phyloP scores from a whole-genome alignment of 148 eudicot genomes.

The Suaeda aralocaspica region DNA sequence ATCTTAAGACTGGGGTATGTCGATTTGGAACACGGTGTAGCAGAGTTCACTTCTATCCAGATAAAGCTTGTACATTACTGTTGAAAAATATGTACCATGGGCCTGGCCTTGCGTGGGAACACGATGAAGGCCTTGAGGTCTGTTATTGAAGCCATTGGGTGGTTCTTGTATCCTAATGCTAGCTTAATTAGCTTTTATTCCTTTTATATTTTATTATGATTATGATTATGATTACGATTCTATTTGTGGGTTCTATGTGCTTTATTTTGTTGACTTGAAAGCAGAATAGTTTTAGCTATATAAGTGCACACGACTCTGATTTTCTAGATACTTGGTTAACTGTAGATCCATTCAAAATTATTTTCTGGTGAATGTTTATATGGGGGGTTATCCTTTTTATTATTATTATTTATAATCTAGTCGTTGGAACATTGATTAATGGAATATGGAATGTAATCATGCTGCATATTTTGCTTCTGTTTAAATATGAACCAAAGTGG shows the following conservation, averaged over 20 bases:
- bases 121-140: constrained; percentile 99
- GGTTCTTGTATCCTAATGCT: constrained; percentile 78
- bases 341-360: neutral
- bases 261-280: neutral
- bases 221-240: too few species aligned
- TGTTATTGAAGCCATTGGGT: constrained; percentile 81
- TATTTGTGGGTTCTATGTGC: neutral
- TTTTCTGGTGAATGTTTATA: neutral
- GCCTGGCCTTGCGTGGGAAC: constrained; percentile 93
- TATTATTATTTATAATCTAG: neutral
- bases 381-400: constrained; percentile 1
- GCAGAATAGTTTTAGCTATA: neutral
- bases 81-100: constrained; percentile 92
- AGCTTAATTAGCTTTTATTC: constrained; percentile 7
- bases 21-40: constrained; percentile 86
- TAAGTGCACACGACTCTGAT: neutral
- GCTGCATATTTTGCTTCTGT: neutral
- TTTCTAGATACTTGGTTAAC: neutral
- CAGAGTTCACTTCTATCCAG: constrained; percentile 93
- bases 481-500: neutral
- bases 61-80: constrained; percentile 82
- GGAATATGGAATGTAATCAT: neutral
- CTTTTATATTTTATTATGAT: too few species aligned
- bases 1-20: constrained; percentile 94
- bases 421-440: neutral